These are phyloP conservation scores for Cladosporium cucumerinum DNA, from an alignment of 2,329 filamentous ascomycete species.

Conservation along the genomic window DNA sequence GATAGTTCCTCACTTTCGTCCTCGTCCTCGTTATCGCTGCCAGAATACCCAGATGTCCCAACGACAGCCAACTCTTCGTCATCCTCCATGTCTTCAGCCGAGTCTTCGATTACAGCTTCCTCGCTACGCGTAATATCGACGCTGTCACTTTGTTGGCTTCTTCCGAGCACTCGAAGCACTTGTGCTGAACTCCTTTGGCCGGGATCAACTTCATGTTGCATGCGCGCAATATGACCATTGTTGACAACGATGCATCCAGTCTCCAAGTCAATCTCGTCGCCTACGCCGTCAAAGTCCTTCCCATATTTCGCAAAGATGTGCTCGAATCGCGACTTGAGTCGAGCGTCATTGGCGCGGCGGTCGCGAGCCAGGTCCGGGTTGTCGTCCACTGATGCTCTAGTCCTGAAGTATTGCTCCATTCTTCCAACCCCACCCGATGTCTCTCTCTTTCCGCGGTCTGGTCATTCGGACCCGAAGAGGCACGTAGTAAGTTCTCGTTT, in stretches of 20 bases:
- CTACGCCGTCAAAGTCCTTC: conserved; percentile 75
- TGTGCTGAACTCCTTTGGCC: conserved; percentile 35
- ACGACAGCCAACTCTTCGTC: conserved; percentile 10
- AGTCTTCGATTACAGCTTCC: conserved; percentile 7
- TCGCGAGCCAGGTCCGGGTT: conserved; percentile 17
- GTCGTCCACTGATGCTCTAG: conserved; percentile 13
- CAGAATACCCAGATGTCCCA: conserved; percentile 7
- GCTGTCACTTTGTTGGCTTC: conserved; percentile 24
- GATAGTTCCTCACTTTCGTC: background rate
- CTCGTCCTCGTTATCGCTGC: background rate
- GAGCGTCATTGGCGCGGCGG: conserved; percentile 59
- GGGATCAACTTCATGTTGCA: conserved; percentile 56
- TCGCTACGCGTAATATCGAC: background rate
- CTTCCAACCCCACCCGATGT: background rate
- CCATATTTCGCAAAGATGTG: conserved; percentile 86
- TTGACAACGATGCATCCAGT: conserved; percentile 83
- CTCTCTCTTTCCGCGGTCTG: background rate
- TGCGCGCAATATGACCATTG: conserved; percentile 75
- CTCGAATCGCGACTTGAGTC: conserved; percentile 80
- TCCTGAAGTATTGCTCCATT: conserved; percentile 18
- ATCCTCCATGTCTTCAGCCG: conserved; percentile 16
- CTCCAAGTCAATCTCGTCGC: conserved; percentile 82
- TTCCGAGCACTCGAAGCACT: conserved; percentile 32
- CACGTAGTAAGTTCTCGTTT: background rate
- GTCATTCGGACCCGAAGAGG: background rate